phyloP scores from a whole-genome alignment of 352 stramenopile species.

The Halophytophthora polymorphica region DNA sequence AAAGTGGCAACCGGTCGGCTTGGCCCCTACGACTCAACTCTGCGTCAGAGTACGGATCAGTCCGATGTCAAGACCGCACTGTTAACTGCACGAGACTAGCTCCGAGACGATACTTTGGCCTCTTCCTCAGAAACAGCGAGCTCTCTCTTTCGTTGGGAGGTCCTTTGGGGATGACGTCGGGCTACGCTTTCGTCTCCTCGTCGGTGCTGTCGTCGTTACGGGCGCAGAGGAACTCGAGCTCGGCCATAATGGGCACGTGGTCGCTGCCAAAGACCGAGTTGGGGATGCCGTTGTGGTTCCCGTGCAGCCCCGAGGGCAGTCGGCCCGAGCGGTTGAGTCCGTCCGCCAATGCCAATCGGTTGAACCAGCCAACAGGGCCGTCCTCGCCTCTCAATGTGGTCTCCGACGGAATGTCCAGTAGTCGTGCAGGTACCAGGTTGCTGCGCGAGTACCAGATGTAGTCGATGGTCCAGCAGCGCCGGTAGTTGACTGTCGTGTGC shows the following conservation, averaged over 20 bases:
- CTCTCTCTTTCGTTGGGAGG: background rate
- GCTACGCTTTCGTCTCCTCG: constrained; percentile 33
- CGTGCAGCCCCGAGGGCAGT: constrained; percentile 55
- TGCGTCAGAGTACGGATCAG: background rate
- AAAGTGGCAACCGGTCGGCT: no score
- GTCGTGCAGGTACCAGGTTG: constrained; percentile 48
- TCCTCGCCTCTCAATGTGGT: constrained; percentile 64
- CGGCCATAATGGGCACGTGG: constrained; percentile 84
- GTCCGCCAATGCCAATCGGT: constrained; percentile 65
- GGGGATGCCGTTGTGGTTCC: constrained; percentile 87
- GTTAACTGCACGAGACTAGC: no score
- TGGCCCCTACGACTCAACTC: no score
- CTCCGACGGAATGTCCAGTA: constrained; percentile 79
- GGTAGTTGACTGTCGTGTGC: constrained; percentile 86
- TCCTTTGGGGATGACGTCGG: background rate
- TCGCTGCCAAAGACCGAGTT: constrained; percentile 85
- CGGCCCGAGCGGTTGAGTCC: constrained; percentile 64
- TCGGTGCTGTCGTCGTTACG: constrained; percentile 10
- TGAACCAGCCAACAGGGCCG: constrained; percentile 75
- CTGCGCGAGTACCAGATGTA: constrained; percentile 87
- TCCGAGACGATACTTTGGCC: no score
- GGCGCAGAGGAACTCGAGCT: constrained; percentile 71
- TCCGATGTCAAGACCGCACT: no score
- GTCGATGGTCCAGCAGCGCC: constrained; percentile 87
- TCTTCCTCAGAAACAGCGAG: background rate